Percentiles rank a stretch among this genome's conserved stretches.
These are phyloP conservation scores for Rubroboletus satanas DNA, from an alignment of 768 basidiomycete species.

Conservation along the genomic window DNA sequence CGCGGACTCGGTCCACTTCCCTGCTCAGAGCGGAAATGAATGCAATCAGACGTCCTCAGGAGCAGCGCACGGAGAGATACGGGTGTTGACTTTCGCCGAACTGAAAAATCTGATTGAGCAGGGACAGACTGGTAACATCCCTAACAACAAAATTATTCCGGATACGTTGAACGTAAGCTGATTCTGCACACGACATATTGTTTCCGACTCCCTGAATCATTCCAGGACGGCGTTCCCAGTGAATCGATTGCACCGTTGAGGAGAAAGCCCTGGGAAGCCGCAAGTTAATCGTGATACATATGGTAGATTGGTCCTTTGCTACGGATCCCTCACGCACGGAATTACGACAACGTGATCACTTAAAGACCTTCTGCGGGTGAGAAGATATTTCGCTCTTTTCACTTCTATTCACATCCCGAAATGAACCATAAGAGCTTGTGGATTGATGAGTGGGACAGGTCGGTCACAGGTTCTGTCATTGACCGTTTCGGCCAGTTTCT, in stretches of 20 bases:
- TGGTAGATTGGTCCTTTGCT: constrained; percentile 10
- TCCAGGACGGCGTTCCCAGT: constrained; percentile 54
- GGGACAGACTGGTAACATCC: constrained; percentile 68
- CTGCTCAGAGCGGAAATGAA: constrained; percentile 23
- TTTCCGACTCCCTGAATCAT: constrained; percentile 1
- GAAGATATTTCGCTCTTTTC: constrained; percentile 4
- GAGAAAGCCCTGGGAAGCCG: constrained; percentile 68
- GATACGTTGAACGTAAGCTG: constrained; percentile 58
- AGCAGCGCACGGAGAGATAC: constrained; percentile 33
- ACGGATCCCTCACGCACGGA: constrained; percentile 5
- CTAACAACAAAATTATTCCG: constrained; percentile 72
- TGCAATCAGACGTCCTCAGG: constrained; percentile 2
- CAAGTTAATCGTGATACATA: constrained; percentile 16
- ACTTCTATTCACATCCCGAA: constrained; percentile 4
- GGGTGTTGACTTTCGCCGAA: constrained; percentile 59
- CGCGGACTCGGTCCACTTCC: constrained; percentile 11
- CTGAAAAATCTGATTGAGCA: constrained; percentile 67
- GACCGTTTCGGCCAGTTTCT: neutral
- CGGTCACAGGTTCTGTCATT: constrained; percentile 1
- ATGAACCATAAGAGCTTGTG: constrained; percentile 6
- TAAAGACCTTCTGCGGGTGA: constrained; percentile 9
- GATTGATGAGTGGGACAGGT: constrained; percentile 1
- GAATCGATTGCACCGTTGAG: constrained; percentile 46
- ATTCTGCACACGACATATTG: neutral
- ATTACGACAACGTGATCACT: constrained; percentile 16